phyloP scores from a whole-genome alignment of 2,329 filamentous ascomycete species.

The Venturia carpophila region DNA sequence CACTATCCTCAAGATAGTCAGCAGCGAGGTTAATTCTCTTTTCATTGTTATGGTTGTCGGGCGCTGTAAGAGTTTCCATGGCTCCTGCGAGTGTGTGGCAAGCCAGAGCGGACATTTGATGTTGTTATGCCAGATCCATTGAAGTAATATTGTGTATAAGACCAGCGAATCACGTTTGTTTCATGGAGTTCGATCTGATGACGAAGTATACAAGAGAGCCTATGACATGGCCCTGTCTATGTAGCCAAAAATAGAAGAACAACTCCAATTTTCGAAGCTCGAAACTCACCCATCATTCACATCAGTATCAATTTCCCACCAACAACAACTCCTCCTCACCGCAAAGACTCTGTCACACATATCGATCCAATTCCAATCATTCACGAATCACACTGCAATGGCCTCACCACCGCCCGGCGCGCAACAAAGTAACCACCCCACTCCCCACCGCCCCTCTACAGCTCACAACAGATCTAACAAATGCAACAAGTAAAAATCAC shows the following conservation, averaged over 20 bases:
- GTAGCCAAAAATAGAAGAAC: neutral
- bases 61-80: neutral
- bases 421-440: neutral
- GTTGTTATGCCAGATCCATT: slow-evolving; percentile 4
- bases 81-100: neutral
- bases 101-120: neutral
- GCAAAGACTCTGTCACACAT: neutral
- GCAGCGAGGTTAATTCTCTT: slow-evolving; percentile 6
- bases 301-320: neutral
- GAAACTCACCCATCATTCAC: neutral
- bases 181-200: neutral
- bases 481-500: slow-evolving; percentile 53
- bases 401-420: slow-evolving; percentile 3
- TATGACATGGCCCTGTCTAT: neutral
- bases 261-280: neutral
- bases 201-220: neutral
- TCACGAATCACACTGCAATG: neutral
- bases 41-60: neutral
- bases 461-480: neutral
- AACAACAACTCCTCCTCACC: neutral
- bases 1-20: neutral
- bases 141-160: neutral
- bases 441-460: neutral
- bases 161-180: neutral
- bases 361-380: neutral